phyloP scores from a whole-genome alignment of 2,329 filamentous ascomycete species.

The Hypoxylon sp. region DNA sequence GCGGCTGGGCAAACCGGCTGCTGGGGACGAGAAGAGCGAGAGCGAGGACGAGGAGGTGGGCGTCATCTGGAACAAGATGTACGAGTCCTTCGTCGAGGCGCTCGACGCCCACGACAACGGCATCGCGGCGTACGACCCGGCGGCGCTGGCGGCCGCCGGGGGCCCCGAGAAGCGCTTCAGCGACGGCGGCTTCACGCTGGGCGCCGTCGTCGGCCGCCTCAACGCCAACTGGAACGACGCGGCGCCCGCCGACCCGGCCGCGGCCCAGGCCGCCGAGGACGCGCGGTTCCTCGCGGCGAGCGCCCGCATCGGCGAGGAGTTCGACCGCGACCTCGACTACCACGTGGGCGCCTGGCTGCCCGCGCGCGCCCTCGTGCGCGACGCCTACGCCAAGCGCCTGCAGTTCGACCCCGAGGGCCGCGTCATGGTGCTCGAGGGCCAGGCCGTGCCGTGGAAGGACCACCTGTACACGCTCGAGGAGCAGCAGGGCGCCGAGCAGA shows the following conservation, averaged over 20 bases:
- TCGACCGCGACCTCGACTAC: constrained; percentile 80
- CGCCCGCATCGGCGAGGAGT: constrained; percentile 86
- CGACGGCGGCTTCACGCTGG: constrained; percentile 82
- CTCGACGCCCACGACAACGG: constrained; percentile 98
- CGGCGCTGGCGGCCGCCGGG: constrained; percentile 70
- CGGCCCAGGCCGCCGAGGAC: constrained; percentile 80
- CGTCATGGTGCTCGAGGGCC: constrained; percentile 78
- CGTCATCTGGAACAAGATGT: constrained; percentile 86
- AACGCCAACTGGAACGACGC: constrained; percentile 84
- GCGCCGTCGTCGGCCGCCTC: constrained; percentile 80
- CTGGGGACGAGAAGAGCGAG: too few relatives aligned
- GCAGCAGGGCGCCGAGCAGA: constrained; percentile 59
- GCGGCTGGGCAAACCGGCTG: constrained; percentile 58
- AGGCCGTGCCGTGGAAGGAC: constrained; percentile 93
- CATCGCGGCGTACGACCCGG: constrained; percentile 80
- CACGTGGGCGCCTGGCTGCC: constrained; percentile 84
- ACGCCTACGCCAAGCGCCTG: constrained; percentile 74
- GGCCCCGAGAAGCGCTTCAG: constrained; percentile 84
- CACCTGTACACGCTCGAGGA: constrained; percentile 90
- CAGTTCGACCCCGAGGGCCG: constrained; percentile 77
- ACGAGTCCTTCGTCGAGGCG: constrained; percentile 92
- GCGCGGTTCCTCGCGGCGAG: constrained; percentile 80
- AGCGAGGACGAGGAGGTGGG: constrained; percentile 72
- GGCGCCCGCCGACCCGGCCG: constrained; percentile 57
- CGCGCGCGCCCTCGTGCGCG: constrained; percentile 78